These are phyloP conservation scores for Termitomyces bulborhizus DNA, from an alignment of 768 basidiomycete genomes.

Conservation along the genomic window DNA sequence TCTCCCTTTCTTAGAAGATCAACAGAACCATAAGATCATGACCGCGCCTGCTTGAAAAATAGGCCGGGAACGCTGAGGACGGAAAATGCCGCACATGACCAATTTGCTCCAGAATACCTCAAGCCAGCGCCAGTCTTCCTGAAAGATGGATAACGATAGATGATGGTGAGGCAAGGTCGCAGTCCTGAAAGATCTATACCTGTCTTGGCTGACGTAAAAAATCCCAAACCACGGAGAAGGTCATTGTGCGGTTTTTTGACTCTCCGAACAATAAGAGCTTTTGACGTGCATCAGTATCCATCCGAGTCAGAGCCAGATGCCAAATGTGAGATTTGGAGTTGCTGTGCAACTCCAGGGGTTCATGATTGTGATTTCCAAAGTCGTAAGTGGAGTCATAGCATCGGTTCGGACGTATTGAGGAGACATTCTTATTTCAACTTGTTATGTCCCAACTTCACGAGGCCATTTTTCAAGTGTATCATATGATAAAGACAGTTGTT, in stretches of 20 bases:
- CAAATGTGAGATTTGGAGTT: not conserved
- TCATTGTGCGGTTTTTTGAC: not conserved
- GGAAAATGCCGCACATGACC: not conserved
- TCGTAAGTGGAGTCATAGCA: not conserved
- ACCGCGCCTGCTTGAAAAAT: not conserved
- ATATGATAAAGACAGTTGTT: too few relatives aligned
- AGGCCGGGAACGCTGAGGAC: not conserved
- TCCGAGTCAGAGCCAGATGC: not conserved
- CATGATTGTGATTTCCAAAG: not conserved
- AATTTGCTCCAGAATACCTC: not conserved
- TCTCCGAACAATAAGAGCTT: not conserved
- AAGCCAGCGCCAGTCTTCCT: not conserved
- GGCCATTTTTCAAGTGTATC: too few relatives aligned
- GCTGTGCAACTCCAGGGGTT: not conserved
- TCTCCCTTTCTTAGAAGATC: not conserved
- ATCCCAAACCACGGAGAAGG: too few relatives aligned
- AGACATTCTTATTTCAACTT: not conserved
- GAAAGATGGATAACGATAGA: too few relatives aligned
- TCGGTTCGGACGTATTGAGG: not conserved
- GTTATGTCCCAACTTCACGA: not conserved
- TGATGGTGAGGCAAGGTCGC: too few relatives aligned
- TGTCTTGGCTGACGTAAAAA: not conserved
- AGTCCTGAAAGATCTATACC: not conserved
- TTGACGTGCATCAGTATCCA: not conserved
- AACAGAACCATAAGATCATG: not conserved